Evolutionary conservation across 345 rosid genomes (phyloP), one percentile per base, ranked within the genome.

Genomic region (Camelina hispida): DNA sequence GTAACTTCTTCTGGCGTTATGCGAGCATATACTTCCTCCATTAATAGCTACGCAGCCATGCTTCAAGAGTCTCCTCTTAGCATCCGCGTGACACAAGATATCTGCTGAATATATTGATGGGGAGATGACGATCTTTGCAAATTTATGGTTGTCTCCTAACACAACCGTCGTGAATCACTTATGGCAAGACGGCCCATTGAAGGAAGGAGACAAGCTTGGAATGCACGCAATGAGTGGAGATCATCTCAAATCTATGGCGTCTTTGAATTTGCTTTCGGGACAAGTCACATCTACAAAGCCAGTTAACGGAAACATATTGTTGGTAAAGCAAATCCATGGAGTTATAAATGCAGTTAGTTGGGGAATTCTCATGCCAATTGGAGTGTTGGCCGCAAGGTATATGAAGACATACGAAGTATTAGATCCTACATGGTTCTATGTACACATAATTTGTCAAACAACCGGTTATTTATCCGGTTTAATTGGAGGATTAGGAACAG

Each of bases 291-390:
- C 1, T 5, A 0, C 0, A 0, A 93, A 83, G 71, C 0, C 83
- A 38, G 0, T 0, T 5, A 74, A 79, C 18, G 83, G 22, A 9
- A 84, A 88, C 58, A 0, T 0, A n/a, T 30, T 35, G 5, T 79
- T 91, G 2, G 11, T 53, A 2, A 86, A 80, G 15, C 83, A 84
- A 91, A 77, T 78, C 79, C 97, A 91, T 68, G 97, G 96, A 16
- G 74, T 88, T 12, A 46, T 91, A 46, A 92, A 91, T 56, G 83
- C 90, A 0, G 85, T 93, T 70, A 86, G 95, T 43, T 90, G 97
- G 97, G 98, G 98, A 3, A 50, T 81, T 12, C 32, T 93, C 44
- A 88, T 93, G 95, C 96, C 98, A 0, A n/a, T 82, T 32, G 97
- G 96, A 55, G 86, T 70, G 18, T 78, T 93, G 59, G 72, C 77